Conservation (phyloP, 371 early-diverging fungal genomes). For the Neoconidiobolus thromboides region DNA sequence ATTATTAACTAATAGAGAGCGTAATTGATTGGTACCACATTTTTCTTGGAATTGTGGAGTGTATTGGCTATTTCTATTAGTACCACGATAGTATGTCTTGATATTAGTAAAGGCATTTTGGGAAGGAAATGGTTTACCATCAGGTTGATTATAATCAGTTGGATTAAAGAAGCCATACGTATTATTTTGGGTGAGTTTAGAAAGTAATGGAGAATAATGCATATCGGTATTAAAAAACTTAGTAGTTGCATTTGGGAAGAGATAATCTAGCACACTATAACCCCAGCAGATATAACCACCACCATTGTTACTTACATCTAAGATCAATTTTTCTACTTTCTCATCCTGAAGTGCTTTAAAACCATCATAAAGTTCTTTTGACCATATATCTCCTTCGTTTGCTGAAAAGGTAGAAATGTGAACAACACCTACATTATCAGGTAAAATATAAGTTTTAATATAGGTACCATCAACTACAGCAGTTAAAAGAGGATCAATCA, state of each 20-base stretch:
- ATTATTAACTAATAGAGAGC: not conserved
- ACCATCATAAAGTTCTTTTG: not conserved
- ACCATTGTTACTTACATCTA: not conserved
- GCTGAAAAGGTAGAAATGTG: not conserved
- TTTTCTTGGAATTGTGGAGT: not conserved
- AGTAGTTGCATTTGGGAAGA: not conserved
- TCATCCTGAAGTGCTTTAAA: not conserved
- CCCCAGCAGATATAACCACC: slow-evolving; percentile 1
- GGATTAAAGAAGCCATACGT: not conserved
- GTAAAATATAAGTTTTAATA: not conserved
- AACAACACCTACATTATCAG: not conserved
- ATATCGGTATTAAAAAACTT: not conserved
- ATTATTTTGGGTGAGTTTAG: not conserved
- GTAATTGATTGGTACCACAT: not conserved
- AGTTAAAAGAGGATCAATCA: not conserved
- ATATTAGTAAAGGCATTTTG: not conserved
- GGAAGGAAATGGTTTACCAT: not conserved
- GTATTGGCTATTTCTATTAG: not conserved
- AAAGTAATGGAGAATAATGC: not conserved
- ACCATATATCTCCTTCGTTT: not conserved
- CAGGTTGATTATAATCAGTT: not conserved
- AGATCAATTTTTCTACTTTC: not conserved
- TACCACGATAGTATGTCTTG: not conserved
- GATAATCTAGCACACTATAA: not conserved
- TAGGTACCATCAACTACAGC: not conserved